These are phyloP conservation scores for Cladophialophora carrionii DNA, from an alignment of 2,329 filamentous ascomycete species.

Conservation along the genomic window DNA sequence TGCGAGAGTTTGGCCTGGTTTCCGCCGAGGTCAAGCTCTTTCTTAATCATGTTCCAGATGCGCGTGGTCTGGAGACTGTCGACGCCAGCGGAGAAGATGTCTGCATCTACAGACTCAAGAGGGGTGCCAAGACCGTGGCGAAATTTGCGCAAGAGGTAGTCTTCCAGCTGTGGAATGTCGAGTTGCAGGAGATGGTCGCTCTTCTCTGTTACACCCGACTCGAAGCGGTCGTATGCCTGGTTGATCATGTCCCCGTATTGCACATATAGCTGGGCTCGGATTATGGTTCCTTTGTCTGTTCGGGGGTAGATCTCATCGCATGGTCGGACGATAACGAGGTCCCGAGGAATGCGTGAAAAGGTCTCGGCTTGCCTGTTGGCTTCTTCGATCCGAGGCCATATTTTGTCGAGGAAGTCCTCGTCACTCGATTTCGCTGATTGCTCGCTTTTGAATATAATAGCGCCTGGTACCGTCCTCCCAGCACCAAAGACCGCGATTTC, in stretches of 20 bases:
- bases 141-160: conserved; percentile 26
- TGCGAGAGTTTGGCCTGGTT: conserved; percentile 49
- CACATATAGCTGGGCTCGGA: conserved; percentile 57
- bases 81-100: conserved; percentile 32
- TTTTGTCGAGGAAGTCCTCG: conserved; percentile 47
- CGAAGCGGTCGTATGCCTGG: conserved; percentile 22
- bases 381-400: conserved; percentile 53
- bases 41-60: conserved; percentile 51
- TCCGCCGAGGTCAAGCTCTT: conserved; percentile 25
- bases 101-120: conserved; percentile 19
- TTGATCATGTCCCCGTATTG: conserved; percentile 45
- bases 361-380: conserved; percentile 56
- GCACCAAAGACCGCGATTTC: conserved; percentile 66
- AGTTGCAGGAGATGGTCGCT: conserved; percentile 10
- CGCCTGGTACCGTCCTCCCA: conserved; percentile 59
- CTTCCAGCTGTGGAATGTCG: conserved; percentile 23
- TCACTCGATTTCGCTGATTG: conserved; percentile 40
- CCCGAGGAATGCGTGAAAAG: conserved; percentile 55
- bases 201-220: not conserved
- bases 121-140: conserved; percentile 14
- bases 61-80: conserved; percentile 29
- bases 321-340: conserved; percentile 56
- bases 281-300: conserved; percentile 62
- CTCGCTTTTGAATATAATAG: conserved; percentile 56
- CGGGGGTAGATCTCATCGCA: conserved; percentile 37